These are phyloP conservation scores for Lactifluus piperatus DNA, from an alignment of 768 basidiomycete genomes.

Conservation along the genomic window DNA sequence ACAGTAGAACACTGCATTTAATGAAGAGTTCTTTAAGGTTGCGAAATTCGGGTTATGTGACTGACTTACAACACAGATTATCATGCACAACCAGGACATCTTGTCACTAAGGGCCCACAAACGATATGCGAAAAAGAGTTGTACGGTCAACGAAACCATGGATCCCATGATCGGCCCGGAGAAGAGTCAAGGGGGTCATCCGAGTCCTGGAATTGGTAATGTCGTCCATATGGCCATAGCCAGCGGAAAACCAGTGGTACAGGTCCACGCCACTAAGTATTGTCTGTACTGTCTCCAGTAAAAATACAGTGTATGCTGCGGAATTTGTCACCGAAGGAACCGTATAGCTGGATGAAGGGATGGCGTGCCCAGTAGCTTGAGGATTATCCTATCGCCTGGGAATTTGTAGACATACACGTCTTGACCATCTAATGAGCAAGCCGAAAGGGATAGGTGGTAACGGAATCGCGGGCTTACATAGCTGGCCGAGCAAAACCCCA, in stretches of 20 bases:
- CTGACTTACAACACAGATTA: not conserved
- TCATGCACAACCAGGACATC: not conserved
- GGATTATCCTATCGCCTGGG: not conserved
- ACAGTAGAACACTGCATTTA: not conserved
- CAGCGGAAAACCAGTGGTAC: slow-evolving; percentile 7
- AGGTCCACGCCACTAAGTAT: not conserved
- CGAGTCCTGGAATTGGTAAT: too few species aligned
- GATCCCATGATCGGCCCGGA: slow-evolving; percentile 3
- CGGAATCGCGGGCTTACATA: not conserved
- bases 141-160: not conserved
- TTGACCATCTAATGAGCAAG: not conserved
- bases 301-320: not conserved
- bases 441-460: too few species aligned
- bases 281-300: not conserved
- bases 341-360: not conserved
- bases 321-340: not conserved
- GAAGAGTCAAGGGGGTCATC: not conserved
- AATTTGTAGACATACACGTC: slow-evolving; percentile 14
- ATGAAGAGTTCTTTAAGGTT: not conserved
- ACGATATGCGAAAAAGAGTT: slow-evolving; percentile 9
- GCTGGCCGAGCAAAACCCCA: slow-evolving; percentile 3
- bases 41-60: not conserved
- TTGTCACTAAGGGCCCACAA: slow-evolving; percentile 5
- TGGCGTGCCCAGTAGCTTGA: slow-evolving; percentile 2
- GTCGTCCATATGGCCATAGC: not conserved